Conservation (phyloP, 2,329 filamentous ascomycete genomes). For the Tolypocladium pustulatum region DNA sequence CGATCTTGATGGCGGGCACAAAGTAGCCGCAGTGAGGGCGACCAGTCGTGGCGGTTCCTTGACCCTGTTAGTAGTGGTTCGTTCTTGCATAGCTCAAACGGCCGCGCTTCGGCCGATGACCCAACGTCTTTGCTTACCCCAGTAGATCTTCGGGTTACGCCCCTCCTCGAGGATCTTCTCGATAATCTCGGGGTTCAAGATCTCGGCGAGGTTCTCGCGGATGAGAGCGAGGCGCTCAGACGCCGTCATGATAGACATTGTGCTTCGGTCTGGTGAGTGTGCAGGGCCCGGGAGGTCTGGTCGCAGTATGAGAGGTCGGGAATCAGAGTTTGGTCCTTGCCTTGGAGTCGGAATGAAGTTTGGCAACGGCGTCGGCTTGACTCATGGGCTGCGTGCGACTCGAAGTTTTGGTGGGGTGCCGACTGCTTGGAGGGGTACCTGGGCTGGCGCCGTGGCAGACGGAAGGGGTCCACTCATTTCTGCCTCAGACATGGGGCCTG, state of each 20-base stretch:
- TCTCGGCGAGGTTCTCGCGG: conserved; percentile 68
- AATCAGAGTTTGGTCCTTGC: background rate
- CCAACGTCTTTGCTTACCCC: conserved; percentile 41
- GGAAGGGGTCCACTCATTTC: background rate
- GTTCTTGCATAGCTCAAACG: too few relatives aligned
- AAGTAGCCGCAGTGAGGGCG: conserved; percentile 85
- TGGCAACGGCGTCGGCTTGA: background rate
- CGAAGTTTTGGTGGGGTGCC: background rate
- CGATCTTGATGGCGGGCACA: conserved; percentile 79
- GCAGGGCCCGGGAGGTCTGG: background rate
- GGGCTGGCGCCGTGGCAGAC: background rate
- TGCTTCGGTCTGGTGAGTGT: background rate
- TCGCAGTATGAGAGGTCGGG: background rate
- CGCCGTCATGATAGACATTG: conserved; percentile 18
- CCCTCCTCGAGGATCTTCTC: conserved; percentile 61
- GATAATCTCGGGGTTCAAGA: conserved; percentile 77
- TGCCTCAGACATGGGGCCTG: background rate
- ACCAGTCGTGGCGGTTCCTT: conserved; percentile 73
- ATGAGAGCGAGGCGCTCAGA: conserved; percentile 66
- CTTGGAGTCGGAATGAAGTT: background rate
- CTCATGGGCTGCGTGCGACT: background rate
- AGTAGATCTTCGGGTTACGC: conserved; percentile 70
- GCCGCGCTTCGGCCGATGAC: background rate
- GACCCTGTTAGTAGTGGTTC: background rate
- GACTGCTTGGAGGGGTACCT: background rate